phyloP scores from a whole-genome alignment of 306 rosid genomes.

The Cicer pinnatifidum region DNA sequence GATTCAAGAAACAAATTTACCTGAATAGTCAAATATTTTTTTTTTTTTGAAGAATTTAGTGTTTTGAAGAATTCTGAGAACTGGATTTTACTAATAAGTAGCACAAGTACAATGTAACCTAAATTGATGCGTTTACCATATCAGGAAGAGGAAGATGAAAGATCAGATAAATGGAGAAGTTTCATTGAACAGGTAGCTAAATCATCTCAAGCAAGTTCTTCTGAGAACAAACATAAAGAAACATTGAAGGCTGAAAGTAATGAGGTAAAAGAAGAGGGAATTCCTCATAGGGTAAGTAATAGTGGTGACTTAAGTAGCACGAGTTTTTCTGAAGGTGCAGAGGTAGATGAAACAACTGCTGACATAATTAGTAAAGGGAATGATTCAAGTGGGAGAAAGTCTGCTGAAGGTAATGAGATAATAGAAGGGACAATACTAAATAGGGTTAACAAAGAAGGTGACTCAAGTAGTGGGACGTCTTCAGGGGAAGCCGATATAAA shows the following conservation, averaged over 20 bases:
- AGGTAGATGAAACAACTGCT: slow-evolving; percentile 44
- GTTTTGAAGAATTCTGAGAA: slow-evolving; percentile 20
- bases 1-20: slow-evolving; percentile 15
- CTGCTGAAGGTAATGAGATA: slow-evolving; percentile 42
- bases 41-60: too few relatives aligned
- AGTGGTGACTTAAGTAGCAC: slow-evolving; percentile 49
- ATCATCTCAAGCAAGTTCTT: slow-evolving; percentile 50
- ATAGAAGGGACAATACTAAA: slow-evolving; percentile 35
- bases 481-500: slow-evolving; percentile 39
- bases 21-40: neutral
- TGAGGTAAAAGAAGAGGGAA: slow-evolving; percentile 51
- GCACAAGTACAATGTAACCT: slow-evolving; percentile 17
- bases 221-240: slow-evolving; percentile 50
- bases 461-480: slow-evolving; percentile 32
- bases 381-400: slow-evolving; percentile 34
- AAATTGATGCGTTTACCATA: slow-evolving; percentile 45
- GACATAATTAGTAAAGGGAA: slow-evolving; percentile 47
- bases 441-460: slow-evolving; percentile 39
- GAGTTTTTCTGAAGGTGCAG: slow-evolving; percentile 44
- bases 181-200: slow-evolving; percentile 64
- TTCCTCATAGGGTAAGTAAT: slow-evolving; percentile 47
- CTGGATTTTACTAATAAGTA: slow-evolving; percentile 29
- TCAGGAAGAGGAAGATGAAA: slow-evolving; percentile 92
- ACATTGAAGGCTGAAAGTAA: slow-evolving; percentile 50
- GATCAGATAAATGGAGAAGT: slow-evolving; percentile 71